Conservation (phyloP, 2,329 filamentous ascomycete genomes). For the Fusarium sp. region DNA sequence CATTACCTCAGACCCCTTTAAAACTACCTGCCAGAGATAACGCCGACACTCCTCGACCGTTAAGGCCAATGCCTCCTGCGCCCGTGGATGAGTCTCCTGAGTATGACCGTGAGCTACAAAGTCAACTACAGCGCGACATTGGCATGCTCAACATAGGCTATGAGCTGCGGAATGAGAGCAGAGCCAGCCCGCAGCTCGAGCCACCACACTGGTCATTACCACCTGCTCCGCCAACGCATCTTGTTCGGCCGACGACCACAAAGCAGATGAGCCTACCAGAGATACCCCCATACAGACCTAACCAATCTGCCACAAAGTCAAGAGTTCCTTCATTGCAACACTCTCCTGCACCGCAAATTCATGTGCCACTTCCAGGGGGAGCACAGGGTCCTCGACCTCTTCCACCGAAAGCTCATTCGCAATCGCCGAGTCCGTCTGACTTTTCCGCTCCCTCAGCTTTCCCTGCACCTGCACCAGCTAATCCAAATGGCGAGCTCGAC, state of each 20-base stretch:
- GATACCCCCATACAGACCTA: conserved; percentile 67
- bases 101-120: conserved; percentile 71
- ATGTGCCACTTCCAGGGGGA: conserved; percentile 32
- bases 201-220: conserved; percentile 35
- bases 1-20: conserved; percentile 63
- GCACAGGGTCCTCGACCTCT: conserved; percentile 45
- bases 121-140: conserved; percentile 74
- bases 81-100: conserved; percentile 67
- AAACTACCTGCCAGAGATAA: conserved; percentile 50
- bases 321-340: conserved; percentile 51
- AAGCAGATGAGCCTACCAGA: conserved; percentile 64
- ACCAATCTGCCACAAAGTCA: conserved; percentile 49
- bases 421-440: conserved; percentile 52
- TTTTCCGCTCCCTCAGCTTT: conserved; percentile 62
- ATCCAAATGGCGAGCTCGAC: conserved; percentile 79
- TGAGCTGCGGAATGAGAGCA: conserved; percentile 30
- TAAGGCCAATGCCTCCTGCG: conserved; percentile 62
- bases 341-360: conserved; percentile 40
- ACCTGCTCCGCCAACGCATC: conserved; percentile 54
- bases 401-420: conserved; percentile 52
- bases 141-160: conserved; percentile 65
- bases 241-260: conserved; percentile 55
- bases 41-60: conserved; percentile 63
- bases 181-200: conserved; percentile 27
- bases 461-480: conserved; percentile 68